Conservation (phyloP, 306 rosid genomes). For the Cyclanthera cordifolia region DNA sequence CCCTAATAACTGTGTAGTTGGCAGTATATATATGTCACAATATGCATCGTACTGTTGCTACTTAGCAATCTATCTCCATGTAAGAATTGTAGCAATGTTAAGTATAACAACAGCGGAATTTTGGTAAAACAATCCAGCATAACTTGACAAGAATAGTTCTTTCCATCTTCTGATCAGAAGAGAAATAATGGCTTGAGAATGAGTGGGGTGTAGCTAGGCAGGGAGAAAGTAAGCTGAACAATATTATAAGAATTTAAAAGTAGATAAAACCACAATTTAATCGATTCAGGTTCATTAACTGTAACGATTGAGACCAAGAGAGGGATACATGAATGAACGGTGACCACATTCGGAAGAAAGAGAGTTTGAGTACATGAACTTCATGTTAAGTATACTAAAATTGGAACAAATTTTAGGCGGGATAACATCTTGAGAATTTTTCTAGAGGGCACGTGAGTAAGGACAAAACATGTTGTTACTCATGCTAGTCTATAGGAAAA, state of each 20-base stretch:
- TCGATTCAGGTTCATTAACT: no score
- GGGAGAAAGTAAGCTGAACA: not conserved
- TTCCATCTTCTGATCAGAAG: not conserved
- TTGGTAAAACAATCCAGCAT: not conserved
- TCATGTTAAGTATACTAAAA: no score
- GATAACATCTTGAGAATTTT: no score
- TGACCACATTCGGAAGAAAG: no score
- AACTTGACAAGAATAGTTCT: not conserved
- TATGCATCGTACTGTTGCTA: not conserved
- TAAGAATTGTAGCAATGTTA: not conserved
- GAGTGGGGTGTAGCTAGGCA: not conserved
- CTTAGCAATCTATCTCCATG: not conserved
- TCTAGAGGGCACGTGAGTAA: no score
- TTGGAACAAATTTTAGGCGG: no score
- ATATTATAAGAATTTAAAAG: not conserved
- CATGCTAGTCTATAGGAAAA: no score
- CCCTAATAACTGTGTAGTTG: not conserved
- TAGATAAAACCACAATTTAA: no score
- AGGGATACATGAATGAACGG: no score
- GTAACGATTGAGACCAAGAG: no score
- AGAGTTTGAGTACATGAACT: no score
- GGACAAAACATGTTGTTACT: no score
- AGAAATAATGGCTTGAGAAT: not conserved
- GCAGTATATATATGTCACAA: not conserved
- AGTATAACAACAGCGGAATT: not conserved